phyloP scores from a whole-genome alignment of 2,329 filamentous ascomycete genomes.

The Calcarisporium arbuscula region DNA sequence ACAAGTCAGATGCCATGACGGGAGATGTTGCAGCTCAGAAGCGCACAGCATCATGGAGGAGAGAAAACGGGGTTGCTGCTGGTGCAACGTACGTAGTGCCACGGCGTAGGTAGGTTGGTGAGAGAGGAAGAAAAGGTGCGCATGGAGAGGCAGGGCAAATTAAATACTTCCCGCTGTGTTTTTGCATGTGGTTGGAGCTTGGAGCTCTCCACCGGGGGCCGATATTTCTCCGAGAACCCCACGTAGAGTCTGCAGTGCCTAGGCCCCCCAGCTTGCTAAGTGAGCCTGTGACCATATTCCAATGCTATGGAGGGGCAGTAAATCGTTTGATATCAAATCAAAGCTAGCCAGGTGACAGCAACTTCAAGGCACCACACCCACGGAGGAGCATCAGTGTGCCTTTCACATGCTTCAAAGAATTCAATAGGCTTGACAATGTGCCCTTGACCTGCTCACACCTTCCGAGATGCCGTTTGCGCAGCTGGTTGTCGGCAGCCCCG shows the following conservation, averaged over 20 bases:
- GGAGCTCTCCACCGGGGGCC: too few species aligned
- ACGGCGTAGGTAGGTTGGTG: too few species aligned
- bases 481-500: slow-evolving; percentile 88
- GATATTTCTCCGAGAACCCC: too few species aligned
- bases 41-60: slow-evolving; percentile 30
- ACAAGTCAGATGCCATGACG: slow-evolving; percentile 36
- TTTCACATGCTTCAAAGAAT: background rate
- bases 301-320: slow-evolving; percentile 7
- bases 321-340: slow-evolving; percentile 1
- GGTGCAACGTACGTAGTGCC: too few species aligned
- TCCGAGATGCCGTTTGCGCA: slow-evolving; percentile 58
- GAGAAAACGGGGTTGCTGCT: slow-evolving; percentile 16
- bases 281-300: too few species aligned
- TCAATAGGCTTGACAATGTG: slow-evolving; percentile 15
- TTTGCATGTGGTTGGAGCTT: background rate
- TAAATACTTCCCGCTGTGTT: slow-evolving; percentile 8
- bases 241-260: too few species aligned
- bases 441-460: slow-evolving; percentile 13
- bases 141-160: slow-evolving; percentile 9
- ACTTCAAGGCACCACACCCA: background rate
- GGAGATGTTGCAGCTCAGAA: slow-evolving; percentile 21
- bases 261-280: too few species aligned
- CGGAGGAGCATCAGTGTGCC: background rate
- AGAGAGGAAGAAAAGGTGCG: slow-evolving; percentile 9
- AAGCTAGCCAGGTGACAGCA: background rate